A percentile compares a stretch with the other conserved stretches of the same genome.
These are phyloP conservation scores for Aspergillus transmontanensis DNA, from an alignment of 2,329 filamentous ascomycete species.

Conservation along the genomic window DNA sequence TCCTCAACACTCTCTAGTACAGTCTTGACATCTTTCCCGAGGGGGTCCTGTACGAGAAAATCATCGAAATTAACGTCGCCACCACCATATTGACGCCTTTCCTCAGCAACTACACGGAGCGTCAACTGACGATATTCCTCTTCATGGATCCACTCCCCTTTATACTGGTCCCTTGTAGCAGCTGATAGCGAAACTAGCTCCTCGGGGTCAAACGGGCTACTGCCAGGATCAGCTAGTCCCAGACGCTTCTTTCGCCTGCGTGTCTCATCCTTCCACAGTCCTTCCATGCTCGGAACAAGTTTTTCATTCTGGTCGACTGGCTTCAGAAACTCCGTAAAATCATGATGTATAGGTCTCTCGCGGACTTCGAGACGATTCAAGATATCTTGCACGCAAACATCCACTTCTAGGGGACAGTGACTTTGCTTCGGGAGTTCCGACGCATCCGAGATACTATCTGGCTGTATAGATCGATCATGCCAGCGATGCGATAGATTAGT, in stretches of 20 bases:
- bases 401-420: conserved; percentile 86
- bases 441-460: conserved; percentile 62
- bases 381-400: conserved; percentile 87
- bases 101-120: conserved; percentile 63
- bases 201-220: conserved; percentile 78
- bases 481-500: conserved; percentile 68
- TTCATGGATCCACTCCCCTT: conserved; percentile 92
- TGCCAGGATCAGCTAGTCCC: conserved; percentile 63
- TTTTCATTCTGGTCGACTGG: conserved; percentile 71
- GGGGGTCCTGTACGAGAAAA: conserved; percentile 61
- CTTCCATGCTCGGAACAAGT: conserved; percentile 90
- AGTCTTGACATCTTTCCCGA: conserved; percentile 69
- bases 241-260: conserved; percentile 74
- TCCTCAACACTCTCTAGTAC: conserved; percentile 83
- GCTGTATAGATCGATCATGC: conserved; percentile 74
- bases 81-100: conserved; percentile 55
- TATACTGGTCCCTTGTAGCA: conserved; percentile 69
- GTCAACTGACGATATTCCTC: conserved; percentile 75
- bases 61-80: conserved; percentile 61
- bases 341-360: conserved; percentile 79
- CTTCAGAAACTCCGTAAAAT: conserved; percentile 73
- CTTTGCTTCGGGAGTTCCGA: conserved; percentile 72
- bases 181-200: conserved; percentile 88
- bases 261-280: conserved; percentile 88
- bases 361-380: conserved; percentile 76